phyloP scores from a whole-genome alignment of 2,329 filamentous ascomycete species.

The Ophiostoma perfectum region DNA sequence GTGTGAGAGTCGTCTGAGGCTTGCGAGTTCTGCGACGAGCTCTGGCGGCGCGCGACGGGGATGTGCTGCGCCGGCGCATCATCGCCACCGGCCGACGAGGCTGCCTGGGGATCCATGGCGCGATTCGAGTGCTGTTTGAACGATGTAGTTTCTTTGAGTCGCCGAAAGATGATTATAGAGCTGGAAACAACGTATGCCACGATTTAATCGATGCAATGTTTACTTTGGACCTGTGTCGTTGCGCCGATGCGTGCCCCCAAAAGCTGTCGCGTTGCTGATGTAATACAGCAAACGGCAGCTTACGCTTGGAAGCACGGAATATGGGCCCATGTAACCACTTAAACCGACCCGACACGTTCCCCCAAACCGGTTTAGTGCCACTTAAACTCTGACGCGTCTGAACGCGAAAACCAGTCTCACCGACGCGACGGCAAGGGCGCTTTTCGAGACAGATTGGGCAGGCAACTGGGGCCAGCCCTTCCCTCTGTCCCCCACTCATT shows the following conservation, averaged over 20 bases:
- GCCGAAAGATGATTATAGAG: background rate
- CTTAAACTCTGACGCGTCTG: conserved; percentile 37
- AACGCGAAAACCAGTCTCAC: conserved; percentile 22
- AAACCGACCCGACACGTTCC: background rate
- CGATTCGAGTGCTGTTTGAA: background rate
- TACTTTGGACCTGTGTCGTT: background rate
- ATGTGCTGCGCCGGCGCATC: conserved; percentile 38
- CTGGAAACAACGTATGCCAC: background rate
- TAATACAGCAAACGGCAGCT: conserved; percentile 2
- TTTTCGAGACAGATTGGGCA: conserved; percentile 4
- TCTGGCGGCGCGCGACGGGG: conserved; percentile 45
- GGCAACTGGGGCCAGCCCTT: conserved; percentile 10
- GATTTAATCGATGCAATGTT: background rate
- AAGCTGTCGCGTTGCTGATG: conserved; percentile 8
- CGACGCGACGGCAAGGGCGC: conserved; percentile 15
- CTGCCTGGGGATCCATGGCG: background rate
- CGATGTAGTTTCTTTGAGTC: background rate
- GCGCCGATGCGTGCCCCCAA: background rate
- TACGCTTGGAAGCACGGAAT: background rate
- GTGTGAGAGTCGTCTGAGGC: conserved; percentile 63
- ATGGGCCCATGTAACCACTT: conserved; percentile 16
- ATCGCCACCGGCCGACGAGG: conserved; percentile 36
- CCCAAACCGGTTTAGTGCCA: conserved; percentile 35
- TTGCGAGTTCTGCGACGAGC: conserved; percentile 58
- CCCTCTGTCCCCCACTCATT: conserved; percentile 18